These are phyloP conservation scores for Podila horticola DNA, from an alignment of 192 early-diverging fungal species.

Conservation along the genomic window DNA sequence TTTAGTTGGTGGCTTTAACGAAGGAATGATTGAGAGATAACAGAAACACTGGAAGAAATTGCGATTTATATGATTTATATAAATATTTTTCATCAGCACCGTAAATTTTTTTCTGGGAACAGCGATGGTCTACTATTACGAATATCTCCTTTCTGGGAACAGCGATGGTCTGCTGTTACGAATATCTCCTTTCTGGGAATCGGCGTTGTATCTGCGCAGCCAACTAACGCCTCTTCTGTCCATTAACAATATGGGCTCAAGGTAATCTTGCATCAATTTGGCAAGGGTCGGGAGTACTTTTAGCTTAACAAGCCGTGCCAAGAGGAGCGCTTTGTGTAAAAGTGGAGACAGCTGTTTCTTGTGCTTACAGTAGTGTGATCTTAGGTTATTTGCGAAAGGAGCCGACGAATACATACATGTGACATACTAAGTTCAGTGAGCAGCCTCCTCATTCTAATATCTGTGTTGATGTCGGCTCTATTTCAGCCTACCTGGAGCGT, in stretches of 20 bases:
- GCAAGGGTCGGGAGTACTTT: too few relatives aligned
- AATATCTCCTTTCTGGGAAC: neutral
- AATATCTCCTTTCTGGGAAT: too few relatives aligned
- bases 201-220: neutral
- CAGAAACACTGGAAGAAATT: neutral
- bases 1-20: neutral
- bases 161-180: neutral
- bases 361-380: too few relatives aligned
- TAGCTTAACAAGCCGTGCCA: too few relatives aligned
- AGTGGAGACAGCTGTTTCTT: too few relatives aligned
- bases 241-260: too few relatives aligned
- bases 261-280: too few relatives aligned
- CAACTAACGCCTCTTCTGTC: neutral
- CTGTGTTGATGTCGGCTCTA: neutral
- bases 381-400: too few relatives aligned
- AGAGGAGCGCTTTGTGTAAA: too few relatives aligned
- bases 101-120: neutral
- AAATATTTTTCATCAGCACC: neutral
- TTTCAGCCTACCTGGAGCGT: conserved; percentile 11
- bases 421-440: too few relatives aligned
- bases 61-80: neutral
- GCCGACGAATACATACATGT: too few relatives aligned
- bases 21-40: neutral
- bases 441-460: too few relatives aligned
- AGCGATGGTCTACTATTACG: neutral